Evolutionary conservation across 805 yeast genomes (phyloP).

Genomic region (Saccharomyces mikatae): DNA sequence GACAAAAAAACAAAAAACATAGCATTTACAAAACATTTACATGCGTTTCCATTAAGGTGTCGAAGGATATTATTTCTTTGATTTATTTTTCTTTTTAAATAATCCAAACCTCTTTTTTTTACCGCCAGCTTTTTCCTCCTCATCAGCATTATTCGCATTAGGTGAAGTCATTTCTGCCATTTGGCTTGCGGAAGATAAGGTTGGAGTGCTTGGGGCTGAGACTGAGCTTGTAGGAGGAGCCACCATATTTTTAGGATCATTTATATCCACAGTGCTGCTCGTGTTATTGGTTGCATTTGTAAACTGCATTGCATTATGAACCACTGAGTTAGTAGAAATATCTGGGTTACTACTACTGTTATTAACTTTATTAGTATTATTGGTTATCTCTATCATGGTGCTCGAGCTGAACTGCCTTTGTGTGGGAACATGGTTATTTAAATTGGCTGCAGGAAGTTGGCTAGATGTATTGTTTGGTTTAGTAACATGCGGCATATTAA

Average conservation of each 20-base stretch:
- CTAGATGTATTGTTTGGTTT: slow-evolving; percentile 5
- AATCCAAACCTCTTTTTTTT: slow-evolving; percentile 28
- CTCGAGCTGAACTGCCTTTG: slow-evolving; percentile 23
- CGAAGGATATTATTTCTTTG: slow-evolving; percentile 11
- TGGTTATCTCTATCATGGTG: slow-evolving; percentile 9
- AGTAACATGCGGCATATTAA: slow-evolving; percentile 8
- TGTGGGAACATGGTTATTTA: slow-evolving; percentile 4
- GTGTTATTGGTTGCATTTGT: background rate
- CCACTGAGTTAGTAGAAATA: slow-evolving; percentile 18
- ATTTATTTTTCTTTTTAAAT: slow-evolving; percentile 23
- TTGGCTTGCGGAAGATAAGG: slow-evolving; percentile 1
- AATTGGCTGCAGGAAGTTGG: background rate
- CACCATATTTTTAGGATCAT: background rate
- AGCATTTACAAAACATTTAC: background rate
- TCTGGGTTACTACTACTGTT: slow-evolving; percentile 10
- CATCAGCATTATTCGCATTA: slow-evolving; percentile 6
- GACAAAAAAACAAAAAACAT: background rate
- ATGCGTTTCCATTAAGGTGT: background rate
- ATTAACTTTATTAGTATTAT: slow-evolving; percentile 3
- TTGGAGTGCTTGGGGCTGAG: slow-evolving; percentile 12
- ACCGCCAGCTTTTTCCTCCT: background rate
- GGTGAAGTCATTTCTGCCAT: slow-evolving; percentile 5
- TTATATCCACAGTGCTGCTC: slow-evolving; percentile 3
- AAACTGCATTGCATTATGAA: slow-evolving; percentile 14
- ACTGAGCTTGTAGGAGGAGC: background rate